Evolutionary conservation across 257 asterid genomes (phyloP), one percentile per base, ranked within the genome.

Genomic region (Sherardia arvensis): DNA sequence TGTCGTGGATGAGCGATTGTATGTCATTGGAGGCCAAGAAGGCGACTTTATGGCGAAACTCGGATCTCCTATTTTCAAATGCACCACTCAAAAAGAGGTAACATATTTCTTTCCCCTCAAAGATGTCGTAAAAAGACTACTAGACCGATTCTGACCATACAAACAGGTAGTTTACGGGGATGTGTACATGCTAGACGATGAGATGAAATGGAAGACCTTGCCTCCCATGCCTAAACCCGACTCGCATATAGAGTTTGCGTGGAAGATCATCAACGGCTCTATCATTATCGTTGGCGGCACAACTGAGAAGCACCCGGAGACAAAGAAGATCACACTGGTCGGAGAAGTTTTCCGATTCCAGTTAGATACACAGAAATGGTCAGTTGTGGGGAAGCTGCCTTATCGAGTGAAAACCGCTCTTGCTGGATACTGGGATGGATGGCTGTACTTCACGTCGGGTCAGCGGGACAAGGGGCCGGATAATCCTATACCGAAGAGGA

Each of bases 21-120:
- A 87, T 76, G 79, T 79, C 74, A 66, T 85, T 55, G 96, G 94
- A 61, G 97, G 97, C 65, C 96, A 85, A 80, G 97, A 91, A 76
- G 97, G 97, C 51, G 96, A 87, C 79, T 85, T 88, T 81, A 84
- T 87, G 95, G 96, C 97, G 23, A 88, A 91, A 78, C 95, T 95
- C 38, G 96, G 96, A 74, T 84, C 96, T 30, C 97, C 97, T 53
- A 84, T 85, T 68, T 86, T 88, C 73, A 88, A 91, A 78, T 88
- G 96, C 83, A 26, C 70, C 95, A 68, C 81, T 78, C 38, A n/a
- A n/a, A n/a, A n/a, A n/a, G 96, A 90, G 96, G 97, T 90, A 80
- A 62, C 64, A 25, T 57, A 8, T 51, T 59, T 18, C 23, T 38
- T 40, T n/a, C 30, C 43, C 14, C 22, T 20, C 15, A 45, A 0